phyloP scores from a whole-genome alignment of 768 basidiomycete species.

The Sarcodon sp. region DNA sequence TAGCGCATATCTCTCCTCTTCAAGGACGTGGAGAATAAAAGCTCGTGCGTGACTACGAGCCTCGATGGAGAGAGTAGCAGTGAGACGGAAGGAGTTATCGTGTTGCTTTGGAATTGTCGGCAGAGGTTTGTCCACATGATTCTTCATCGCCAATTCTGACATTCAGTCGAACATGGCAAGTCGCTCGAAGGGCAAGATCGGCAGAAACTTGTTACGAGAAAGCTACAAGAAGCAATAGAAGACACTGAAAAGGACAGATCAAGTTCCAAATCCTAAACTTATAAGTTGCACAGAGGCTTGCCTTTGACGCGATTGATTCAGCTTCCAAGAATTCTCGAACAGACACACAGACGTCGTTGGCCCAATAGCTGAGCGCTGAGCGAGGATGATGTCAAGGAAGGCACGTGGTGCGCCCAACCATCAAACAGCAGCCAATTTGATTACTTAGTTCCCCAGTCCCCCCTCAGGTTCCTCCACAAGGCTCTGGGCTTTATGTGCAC shows the following conservation, averaged over 20 bases:
- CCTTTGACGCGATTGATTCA: neutral
- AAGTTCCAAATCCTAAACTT: neutral
- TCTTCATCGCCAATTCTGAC: neutral
- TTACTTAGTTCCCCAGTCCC: too few relatives aligned
- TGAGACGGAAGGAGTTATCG: constrained; percentile 7
- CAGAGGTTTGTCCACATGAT: constrained; percentile 14
- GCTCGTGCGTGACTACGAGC: constrained; percentile 13
- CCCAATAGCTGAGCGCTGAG: too few relatives aligned
- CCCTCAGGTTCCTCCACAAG: too few relatives aligned
- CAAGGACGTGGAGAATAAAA: constrained; percentile 13
- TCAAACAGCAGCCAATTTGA: too few relatives aligned
- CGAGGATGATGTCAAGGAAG: too few relatives aligned
- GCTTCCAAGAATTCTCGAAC: neutral
- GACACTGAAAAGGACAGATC: neutral
- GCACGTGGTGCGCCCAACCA: too few relatives aligned
- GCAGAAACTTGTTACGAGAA: neutral
- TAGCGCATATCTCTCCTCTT: constrained; percentile 8
- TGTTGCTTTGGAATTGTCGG: constrained; percentile 6
- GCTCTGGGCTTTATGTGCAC: too few relatives aligned
- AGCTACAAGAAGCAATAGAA: neutral
- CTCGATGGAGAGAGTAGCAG: constrained; percentile 11
- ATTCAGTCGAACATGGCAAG: neutral
- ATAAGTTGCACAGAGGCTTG: neutral
- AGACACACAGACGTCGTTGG: neutral
- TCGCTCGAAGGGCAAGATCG: neutral